Evolutionary conservation across 1,139 yeast genomes (phyloP), one percentile per base, ranked within the genome.

Genomic region (Kodamaea fungicola): DNA sequence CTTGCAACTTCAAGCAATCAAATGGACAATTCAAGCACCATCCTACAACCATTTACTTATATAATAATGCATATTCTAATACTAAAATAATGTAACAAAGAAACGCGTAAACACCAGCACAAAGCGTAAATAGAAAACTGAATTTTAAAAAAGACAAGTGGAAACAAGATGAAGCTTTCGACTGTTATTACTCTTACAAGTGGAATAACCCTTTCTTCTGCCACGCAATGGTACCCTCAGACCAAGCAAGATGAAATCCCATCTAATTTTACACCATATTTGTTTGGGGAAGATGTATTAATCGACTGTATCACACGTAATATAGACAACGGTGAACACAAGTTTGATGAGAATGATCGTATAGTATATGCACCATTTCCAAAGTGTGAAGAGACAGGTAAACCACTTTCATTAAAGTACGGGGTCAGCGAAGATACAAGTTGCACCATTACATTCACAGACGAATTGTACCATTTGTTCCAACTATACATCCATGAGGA

Each of bases 401-500:
- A 69, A 44, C 83, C 88, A 1, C 65, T 83, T 32, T 45, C 64
- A 5, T 64, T 83, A 46, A 58, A 57, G 16, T 83, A 76, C 51
- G 80, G 80, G 1, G 58, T 62, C 2, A 75, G 71, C 44, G 78
- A 73, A 45, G 76, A 74, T 38, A 42, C 75, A 40, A 75, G 76
- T 46, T 84, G 94, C 54, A 79, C 90, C 2, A 65, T 84, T 31
- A 64, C 63, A 7, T 69, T 84, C 37, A 68, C 76, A n/a, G 92
- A 84, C 55, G 84, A 80, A 48, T 56, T 78, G 35, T 84, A 75
- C 53, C 94, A 84, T 51, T 58, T 83, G 42, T 82, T 84, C 56
- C 92, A 84, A 59, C 64, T 83, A 37, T 83, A 83, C 52, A 67
- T 84, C 38, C 94, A 84, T 54, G 85, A 83, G 55, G 94, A 84